A percentile compares a stretch with the other conserved stretches of the same genome.
These are phyloP conservation scores for Nemania diffusa DNA, from an alignment of 2,329 filamentous ascomycete genomes.

Conservation along the genomic window DNA sequence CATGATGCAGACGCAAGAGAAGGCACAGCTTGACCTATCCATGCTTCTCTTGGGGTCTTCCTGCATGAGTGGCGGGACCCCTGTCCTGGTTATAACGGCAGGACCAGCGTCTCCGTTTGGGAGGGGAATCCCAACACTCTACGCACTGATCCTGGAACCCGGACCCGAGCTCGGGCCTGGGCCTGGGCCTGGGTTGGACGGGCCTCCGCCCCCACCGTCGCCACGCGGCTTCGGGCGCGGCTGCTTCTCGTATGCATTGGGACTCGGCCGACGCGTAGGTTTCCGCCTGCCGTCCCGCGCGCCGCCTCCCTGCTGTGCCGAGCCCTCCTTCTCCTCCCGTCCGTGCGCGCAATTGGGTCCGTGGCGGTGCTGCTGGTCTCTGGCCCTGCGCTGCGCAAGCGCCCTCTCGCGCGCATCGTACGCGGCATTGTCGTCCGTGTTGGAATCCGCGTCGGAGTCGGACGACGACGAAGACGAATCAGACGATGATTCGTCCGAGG, in stretches of 20 bases:
- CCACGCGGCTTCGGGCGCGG: conserved; percentile 64
- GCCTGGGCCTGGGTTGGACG: conserved; percentile 11
- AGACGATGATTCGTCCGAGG: conserved; percentile 64
- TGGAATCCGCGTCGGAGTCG: conserved; percentile 59
- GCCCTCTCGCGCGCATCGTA: conserved; percentile 46
- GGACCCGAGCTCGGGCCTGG: conserved; percentile 3
- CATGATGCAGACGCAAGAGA: background rate
- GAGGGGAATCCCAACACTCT: background rate
- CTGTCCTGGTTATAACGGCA: background rate
- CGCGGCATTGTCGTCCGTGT: conserved; percentile 36
- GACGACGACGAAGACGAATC: conserved; percentile 62
- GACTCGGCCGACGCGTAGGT: conserved; percentile 67
- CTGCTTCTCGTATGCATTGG: conserved; percentile 85
- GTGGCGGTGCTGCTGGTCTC: conserved; percentile 46
- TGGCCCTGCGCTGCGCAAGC: conserved; percentile 39
- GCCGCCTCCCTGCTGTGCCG: conserved; percentile 44
- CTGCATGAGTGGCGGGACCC: background rate
- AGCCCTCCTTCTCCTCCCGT: conserved; percentile 40
- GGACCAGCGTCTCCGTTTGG: background rate
- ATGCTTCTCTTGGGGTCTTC: background rate
- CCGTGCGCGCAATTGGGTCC: conserved; percentile 41
- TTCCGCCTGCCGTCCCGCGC: conserved; percentile 30
- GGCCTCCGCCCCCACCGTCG: conserved; percentile 26
- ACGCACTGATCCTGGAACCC: conserved; percentile 3
- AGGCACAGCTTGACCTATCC: background rate